phyloP scores from a whole-genome alignment of 73 alveolate genomes.

The Tetrahymena borealis region DNA sequence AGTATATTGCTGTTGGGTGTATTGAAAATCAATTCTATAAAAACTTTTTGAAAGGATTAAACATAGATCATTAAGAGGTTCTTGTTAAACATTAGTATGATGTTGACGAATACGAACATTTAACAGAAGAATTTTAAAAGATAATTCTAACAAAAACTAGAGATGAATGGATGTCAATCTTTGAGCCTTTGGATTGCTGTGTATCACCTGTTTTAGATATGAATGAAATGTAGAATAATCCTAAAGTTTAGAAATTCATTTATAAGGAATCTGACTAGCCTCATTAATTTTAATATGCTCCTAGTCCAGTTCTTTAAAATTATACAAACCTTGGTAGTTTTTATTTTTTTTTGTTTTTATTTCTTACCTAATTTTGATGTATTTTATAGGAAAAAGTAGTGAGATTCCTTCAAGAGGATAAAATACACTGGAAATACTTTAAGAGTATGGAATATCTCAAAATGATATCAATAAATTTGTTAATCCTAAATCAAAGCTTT shows the following conservation, averaged over 20 bases:
- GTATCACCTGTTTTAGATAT: constrained; percentile 9
- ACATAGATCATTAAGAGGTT: neutral
- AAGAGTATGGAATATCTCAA: no score
- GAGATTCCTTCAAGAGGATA: neutral
- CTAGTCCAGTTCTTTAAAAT: neutral
- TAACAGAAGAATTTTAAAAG: neutral
- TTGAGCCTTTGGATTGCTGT: constrained; percentile 8
- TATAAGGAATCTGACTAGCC: neutral
- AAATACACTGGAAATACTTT: no score
- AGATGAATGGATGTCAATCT: constrained; percentile 5
- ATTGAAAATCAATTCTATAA: constrained; percentile 12
- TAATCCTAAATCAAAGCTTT: no score
- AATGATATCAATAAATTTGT: no score
- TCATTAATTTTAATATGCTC: neutral
- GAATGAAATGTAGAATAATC: constrained; percentile 1
- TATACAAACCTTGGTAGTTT: neutral
- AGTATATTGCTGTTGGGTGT: constrained; percentile 19
- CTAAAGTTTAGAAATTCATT: neutral
- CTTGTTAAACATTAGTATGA: neutral
- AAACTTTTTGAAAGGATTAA: constrained; percentile 4
- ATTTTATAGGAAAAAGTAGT: neutral
- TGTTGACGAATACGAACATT: constrained; percentile 7
- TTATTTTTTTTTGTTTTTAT: no score
- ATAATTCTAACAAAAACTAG: constrained; percentile 9
- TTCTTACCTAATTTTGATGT: no score